A percentile compares a stretch with the other conserved stretches of the same genome.
These are phyloP conservation scores for Candolleomyces eurysporus DNA, from an alignment of 768 basidiomycete genomes.

Conservation along the genomic window DNA sequence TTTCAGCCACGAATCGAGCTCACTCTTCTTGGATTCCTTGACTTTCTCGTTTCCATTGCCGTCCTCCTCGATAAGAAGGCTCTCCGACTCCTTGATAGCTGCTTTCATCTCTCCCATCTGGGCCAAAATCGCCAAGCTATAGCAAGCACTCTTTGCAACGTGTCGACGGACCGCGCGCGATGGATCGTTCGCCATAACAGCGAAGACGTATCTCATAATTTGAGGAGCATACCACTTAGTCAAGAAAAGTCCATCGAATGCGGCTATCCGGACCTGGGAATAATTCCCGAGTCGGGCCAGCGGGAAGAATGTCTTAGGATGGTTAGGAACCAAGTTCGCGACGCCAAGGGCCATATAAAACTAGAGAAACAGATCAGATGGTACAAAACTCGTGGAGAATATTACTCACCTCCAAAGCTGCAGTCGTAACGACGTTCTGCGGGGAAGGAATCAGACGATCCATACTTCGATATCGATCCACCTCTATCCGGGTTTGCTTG, in stretches of 20 bases:
- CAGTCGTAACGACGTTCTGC: conserved; percentile 90
- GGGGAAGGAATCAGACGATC: conserved; percentile 93
- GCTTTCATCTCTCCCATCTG: conserved; percentile 91
- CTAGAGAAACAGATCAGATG: conserved; percentile 34
- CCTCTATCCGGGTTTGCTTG: conserved; percentile 73
- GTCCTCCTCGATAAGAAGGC: conserved; percentile 84
- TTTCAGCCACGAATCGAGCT: conserved; percentile 83
- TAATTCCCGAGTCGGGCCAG: conserved; percentile 94
- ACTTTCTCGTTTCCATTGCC: conserved; percentile 67
- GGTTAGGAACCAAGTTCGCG: conserved; percentile 75
- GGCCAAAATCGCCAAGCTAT: conserved; percentile 81
- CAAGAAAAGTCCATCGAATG: conserved; percentile 91
- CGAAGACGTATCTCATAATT: conserved; percentile 84
- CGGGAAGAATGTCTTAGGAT: conserved; percentile 77
- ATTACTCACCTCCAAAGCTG: conserved; percentile 79
- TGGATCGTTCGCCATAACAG: conserved; percentile 83
- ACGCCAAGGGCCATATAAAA: conserved; percentile 78
- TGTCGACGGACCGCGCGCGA: conserved; percentile 82
- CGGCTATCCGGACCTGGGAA: conserved; percentile 85
- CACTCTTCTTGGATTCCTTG: conserved; percentile 78
- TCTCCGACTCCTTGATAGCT: conserved; percentile 67
- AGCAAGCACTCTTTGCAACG: conserved; percentile 81
- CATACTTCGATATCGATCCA: conserved; percentile 92
- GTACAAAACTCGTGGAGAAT: neutral
- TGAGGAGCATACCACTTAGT: conserved; percentile 84